Evolutionary conservation across 73 alveolate species (phyloP).

Genomic region (Paramecium bursaria): DNA sequence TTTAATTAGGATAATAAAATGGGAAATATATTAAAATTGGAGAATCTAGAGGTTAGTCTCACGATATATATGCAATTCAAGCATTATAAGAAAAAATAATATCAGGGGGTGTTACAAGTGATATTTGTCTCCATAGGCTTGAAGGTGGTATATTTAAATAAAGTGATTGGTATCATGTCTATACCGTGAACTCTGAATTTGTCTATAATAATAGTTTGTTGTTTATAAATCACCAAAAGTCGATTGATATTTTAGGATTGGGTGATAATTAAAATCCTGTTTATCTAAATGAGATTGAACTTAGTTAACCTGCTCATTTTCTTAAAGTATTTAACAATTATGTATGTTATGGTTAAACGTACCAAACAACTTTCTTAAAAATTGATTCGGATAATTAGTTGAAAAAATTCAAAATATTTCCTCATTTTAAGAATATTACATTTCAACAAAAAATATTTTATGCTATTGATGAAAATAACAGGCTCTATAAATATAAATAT

Average conservation of each 20-base stretch:
- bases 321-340: slow-evolving; percentile 2
- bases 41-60: slow-evolving; percentile 42
- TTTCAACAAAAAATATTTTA: slow-evolving; percentile 30
- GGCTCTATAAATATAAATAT: slow-evolving; percentile 4
- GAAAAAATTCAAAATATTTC: slow-evolving; percentile 9
- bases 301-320: slow-evolving; percentile 44
- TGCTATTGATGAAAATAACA: slow-evolving; percentile 37
- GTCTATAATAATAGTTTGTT: neutral
- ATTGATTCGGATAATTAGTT: slow-evolving; percentile 27
- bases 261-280: neutral
- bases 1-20: slow-evolving; percentile 3
- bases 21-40: neutral
- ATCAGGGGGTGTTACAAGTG: slow-evolving; percentile 53
- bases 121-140: slow-evolving; percentile 15
- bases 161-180: neutral
- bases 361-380: neutral
- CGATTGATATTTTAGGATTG: slow-evolving; percentile 2
- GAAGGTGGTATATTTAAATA: neutral
- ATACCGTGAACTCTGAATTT: slow-evolving; percentile 26
- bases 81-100: neutral
- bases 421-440: slow-evolving; percentile 19
- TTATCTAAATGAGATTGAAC: slow-evolving; percentile 18
- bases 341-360: slow-evolving; percentile 15
- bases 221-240: slow-evolving; percentile 11
- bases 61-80: slow-evolving; percentile 46